A percentile compares a stretch with the other conserved stretches of the same genome.
Evolutionary conservation across 2,329 filamentous ascomycete species (phyloP).

Genomic region (Scedosporium aurantiacum): DNA sequence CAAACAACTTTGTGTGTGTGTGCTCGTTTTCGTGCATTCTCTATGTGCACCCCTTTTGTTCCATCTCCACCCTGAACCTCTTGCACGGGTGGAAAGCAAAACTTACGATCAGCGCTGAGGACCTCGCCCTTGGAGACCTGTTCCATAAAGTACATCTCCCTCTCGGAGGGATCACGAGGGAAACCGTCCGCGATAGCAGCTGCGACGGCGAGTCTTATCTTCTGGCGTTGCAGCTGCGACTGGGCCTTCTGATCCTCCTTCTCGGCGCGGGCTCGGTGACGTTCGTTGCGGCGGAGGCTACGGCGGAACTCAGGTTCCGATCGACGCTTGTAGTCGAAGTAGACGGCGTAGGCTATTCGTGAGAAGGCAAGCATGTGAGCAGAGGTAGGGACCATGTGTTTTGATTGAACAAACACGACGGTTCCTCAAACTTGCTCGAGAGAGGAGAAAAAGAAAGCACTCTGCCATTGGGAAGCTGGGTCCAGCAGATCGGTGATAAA

Average conservation of each 20-base stretch:
- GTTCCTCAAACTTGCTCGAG: background rate
- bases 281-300: conserved; percentile 62
- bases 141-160: conserved; percentile 93
- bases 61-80: background rate
- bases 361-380: conserved; percentile 5
- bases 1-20: background rate
- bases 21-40: no score
- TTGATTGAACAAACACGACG: background rate
- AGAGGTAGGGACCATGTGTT: background rate
- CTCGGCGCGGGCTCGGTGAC: conserved; percentile 57
- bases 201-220: conserved; percentile 65
- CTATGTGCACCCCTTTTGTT: background rate
- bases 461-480: background rate
- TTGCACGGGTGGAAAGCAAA: background rate
- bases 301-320: conserved; percentile 55
- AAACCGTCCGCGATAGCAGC: conserved; percentile 85
- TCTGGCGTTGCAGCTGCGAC: conserved; percentile 55
- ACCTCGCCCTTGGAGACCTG: conserved; percentile 84
- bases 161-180: conserved; percentile 81
- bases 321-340: conserved; percentile 59
- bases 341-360: conserved; percentile 48
- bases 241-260: conserved; percentile 62
- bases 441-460: conserved; percentile 5
- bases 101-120: conserved; percentile 70
- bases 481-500: background rate